Evolutionary conservation across 345 rosid genomes (phyloP), one percentile per base, ranked within the genome.

Genomic region (Psidium friedrichsthalianum): DNA sequence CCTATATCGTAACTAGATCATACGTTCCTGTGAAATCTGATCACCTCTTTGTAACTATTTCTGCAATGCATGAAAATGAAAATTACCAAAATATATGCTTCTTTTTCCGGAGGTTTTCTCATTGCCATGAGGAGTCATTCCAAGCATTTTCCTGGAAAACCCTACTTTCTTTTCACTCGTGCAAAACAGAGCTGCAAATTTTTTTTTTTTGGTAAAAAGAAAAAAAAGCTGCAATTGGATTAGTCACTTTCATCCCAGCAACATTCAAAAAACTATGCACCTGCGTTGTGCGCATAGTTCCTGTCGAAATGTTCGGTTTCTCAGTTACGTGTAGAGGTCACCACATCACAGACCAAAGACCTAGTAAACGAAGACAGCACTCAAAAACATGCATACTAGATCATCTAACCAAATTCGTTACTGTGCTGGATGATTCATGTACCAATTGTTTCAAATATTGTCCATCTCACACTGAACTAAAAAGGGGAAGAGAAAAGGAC

Each of bases 71-170:
- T 64, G 44, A 44, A 32, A 32, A 69, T 61, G 42, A 49, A 49
- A 11, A 24, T 69, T 69, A 69, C 12, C 8, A 69, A 69, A 36
- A 36, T 69, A 18, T 16, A 0, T 36, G 47, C 25, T 18, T 69
- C 25, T 18, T 69, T 11, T 1, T 69, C 47, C 0, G 12, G 47
- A 3, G 0, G 3, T 18, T 40, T 36, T 3, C 24, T 36, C 6
- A 2, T 32, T 18, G 18, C 24, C 24, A 0, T 4, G 47, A 32
- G 6, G 9, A 69, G 78, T 69, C 78, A 18, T 36, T 20, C 25
- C 13, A 32, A 18, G 78, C 25, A 36, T 69, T 69, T 69, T 51
- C 52, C n/a, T 0, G 0, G 13, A 22, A 24, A 56, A 24, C 12
- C 59, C 12, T 9, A 22, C 59, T 56, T 56, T 56, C 59, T 56